These are phyloP conservation scores for Oryza meyeriana DNA, from an alignment of 176 grass and related monocot species.

Conservation along the genomic window DNA sequence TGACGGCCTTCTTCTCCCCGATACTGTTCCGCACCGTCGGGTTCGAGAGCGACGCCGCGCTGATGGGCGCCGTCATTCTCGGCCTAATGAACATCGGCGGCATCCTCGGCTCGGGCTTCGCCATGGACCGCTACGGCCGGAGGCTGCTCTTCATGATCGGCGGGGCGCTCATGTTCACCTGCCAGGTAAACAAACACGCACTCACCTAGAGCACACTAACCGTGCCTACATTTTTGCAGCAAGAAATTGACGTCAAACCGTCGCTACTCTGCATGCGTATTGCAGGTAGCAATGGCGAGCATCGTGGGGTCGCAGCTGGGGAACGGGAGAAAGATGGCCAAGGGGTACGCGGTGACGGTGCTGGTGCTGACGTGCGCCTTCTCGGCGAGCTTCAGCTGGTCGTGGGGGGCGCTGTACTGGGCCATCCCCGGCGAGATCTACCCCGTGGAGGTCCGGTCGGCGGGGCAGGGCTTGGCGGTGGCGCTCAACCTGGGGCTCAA, in stretches of 20 bases:
- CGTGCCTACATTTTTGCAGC: background rate
- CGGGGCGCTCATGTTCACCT: constrained; percentile 69
- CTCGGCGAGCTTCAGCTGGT: constrained; percentile 78
- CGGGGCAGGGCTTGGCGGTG: constrained; percentile 62
- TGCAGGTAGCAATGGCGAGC: constrained; percentile 60
- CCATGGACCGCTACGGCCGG: constrained; percentile 74
- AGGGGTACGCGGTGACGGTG: constrained; percentile 61
- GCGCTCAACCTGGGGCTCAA: constrained; percentile 75
- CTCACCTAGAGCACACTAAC: background rate
- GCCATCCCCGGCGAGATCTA: constrained; percentile 77
- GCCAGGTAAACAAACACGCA: constrained; percentile 29
- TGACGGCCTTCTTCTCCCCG: constrained; percentile 82
- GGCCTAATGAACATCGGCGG: constrained; percentile 64
- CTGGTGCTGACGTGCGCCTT: constrained; percentile 56
- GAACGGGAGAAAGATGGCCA: constrained; percentile 44
- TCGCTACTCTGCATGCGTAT: background rate
- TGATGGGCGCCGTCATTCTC: constrained; percentile 71
- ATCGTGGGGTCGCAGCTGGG: constrained; percentile 54
- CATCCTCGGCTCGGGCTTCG: constrained; percentile 51
- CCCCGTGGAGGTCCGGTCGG: constrained; percentile 77
- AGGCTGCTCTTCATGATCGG: constrained; percentile 65
- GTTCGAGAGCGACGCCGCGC: constrained; percentile 62
- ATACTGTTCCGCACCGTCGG: constrained; percentile 72
- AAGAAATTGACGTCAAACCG: background rate
- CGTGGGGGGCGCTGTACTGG: constrained; percentile 85